Evolutionary conservation across 371 early-diverging fungal genomes (phyloP), one percentile per base, ranked within the genome.

Genomic region (Amoeboaphelidium occidentale): DNA sequence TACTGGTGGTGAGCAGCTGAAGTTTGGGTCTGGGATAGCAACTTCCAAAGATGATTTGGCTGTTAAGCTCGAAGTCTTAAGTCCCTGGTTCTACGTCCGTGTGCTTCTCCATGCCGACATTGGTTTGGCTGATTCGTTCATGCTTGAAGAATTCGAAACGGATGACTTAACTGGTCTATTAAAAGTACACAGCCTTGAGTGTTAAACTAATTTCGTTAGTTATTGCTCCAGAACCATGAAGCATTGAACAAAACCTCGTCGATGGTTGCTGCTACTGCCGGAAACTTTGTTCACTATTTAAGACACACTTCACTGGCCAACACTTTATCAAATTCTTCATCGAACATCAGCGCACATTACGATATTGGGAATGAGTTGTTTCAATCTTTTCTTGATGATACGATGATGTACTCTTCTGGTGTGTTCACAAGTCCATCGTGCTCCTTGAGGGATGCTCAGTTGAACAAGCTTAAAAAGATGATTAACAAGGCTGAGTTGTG

Each of bases 311-410:
- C 51, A 23, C 63, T 70, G 43, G 64, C 68, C 23, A 73, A 75
- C 58, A 64, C 66, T 26, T 59, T 74, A 53, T 50, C 56, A 32
- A 72, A 72, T 53, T 47, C 68, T 1, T 51, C 66, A 17, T 49
- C 48, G 58, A 79, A 79, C 54, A 70, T 78, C 48, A 61, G 62
- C 10, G 75, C 76, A 3, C 78, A 78, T 60, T 78, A 78, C 55
- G 79, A 79, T 51, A 58, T 79, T 28, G 73, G 74, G 42, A 78
- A 79, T 57, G 75, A 73, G 20, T 63, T 79, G 68, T 79, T 79
- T 64, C 61, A 64, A 3, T 47, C 53, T 25, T 77, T 79, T 47
- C 56, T 79, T 45, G 76, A 75, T 55, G 57, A 61, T 1, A 67
- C 70, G 22, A 69, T 76, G 73, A 75, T 69, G 17, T 79, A 79